These are phyloP conservation scores for Rhizopogon roseolus DNA, from an alignment of 768 basidiomycete species.

Conservation along the genomic window DNA sequence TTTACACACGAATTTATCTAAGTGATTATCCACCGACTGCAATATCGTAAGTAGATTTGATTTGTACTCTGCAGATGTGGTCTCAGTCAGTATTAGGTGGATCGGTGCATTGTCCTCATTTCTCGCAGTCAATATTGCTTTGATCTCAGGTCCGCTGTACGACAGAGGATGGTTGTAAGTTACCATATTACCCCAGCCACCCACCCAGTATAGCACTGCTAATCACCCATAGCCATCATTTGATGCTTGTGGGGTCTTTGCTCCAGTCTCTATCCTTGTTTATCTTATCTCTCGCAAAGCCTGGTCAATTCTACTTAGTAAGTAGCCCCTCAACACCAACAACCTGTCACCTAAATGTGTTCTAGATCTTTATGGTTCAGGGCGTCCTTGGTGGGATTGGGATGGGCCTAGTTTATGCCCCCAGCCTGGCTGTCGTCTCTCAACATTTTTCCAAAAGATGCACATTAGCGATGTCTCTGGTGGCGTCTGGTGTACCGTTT, in stretches of 20 bases:
- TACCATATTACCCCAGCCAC: not conserved
- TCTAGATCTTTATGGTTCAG: conserved; percentile 39
- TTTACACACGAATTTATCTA: conserved; percentile 25
- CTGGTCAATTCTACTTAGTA: conserved; percentile 23
- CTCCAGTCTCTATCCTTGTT: conserved; percentile 17
- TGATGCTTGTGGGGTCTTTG: conserved; percentile 10
- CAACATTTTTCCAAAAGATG: conserved; percentile 40
- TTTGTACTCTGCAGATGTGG: conserved; percentile 22
- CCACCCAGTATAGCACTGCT: conserved; percentile 20
- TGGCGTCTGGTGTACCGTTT: conserved; percentile 41
- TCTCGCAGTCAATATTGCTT: conserved; percentile 23
- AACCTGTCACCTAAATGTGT: not conserved
- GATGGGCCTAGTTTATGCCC: conserved; percentile 40
- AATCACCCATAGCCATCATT: not conserved
- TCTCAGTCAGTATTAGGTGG: conserved; percentile 21
- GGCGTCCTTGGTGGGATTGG: conserved; percentile 37
- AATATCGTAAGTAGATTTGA: conserved; percentile 18
- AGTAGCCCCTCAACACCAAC: not conserved
- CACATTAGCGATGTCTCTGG: conserved; percentile 39
- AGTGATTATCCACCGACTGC: conserved; percentile 20
- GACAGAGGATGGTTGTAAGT: conserved; percentile 27
- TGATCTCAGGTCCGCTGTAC: conserved; percentile 25
- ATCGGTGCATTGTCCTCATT: conserved; percentile 29
- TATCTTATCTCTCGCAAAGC: conserved; percentile 20
- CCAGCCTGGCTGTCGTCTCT: conserved; percentile 35